Percentiles rank a stretch among this genome's conserved stretches.
phyloP scores from a whole-genome alignment of 495 filamentous ascomycete species.

The Rhypophila decipiens region DNA sequence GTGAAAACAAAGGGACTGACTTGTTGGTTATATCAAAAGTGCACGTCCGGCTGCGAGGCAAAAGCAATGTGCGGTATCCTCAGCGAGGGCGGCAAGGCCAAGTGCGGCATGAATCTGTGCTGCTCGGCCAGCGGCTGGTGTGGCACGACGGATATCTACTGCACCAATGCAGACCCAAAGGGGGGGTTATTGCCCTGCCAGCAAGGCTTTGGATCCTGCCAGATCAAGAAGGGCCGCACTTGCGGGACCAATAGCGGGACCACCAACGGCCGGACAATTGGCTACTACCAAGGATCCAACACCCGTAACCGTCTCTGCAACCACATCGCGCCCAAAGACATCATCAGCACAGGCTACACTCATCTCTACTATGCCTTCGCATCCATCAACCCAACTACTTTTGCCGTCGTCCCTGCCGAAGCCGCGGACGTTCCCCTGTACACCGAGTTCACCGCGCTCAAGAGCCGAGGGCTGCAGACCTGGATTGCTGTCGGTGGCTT shows the following conservation, averaged over 20 bases:
- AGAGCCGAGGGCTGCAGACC: conserved; percentile 25
- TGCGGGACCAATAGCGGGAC: not conserved
- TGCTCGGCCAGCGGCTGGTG: conserved; percentile 12
- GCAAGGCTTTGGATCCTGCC: conserved; percentile 1
- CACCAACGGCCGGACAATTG: conserved; percentile 5
- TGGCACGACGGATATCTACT: not conserved
- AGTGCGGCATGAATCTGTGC: conserved; percentile 15
- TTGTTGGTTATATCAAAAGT: no score
- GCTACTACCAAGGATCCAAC: conserved; percentile 9
- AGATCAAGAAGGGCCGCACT: not conserved
- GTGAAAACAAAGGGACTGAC: no score
- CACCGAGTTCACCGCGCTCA: conserved; percentile 27
- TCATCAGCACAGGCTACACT: conserved; percentile 27
- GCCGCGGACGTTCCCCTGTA: conserved; percentile 2
- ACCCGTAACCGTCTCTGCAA: conserved; percentile 18
- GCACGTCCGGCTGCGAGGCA: conserved; percentile 5
- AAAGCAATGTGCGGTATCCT: conserved; percentile 5
- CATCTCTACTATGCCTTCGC: conserved; percentile 46
- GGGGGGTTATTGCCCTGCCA: not conserved
- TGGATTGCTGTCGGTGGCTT: conserved; percentile 43
- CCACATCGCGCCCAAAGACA: conserved; percentile 16
- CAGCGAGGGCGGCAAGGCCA: not conserved
- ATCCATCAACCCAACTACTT: conserved; percentile 24
- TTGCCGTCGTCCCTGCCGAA: conserved; percentile 15
- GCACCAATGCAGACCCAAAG: not conserved